Evolutionary conservation across 225 moss, liverwort and hornwort species (phyloP), one percentile per base, ranked within the genome.

Genomic region (Marchantia paleacea): DNA sequence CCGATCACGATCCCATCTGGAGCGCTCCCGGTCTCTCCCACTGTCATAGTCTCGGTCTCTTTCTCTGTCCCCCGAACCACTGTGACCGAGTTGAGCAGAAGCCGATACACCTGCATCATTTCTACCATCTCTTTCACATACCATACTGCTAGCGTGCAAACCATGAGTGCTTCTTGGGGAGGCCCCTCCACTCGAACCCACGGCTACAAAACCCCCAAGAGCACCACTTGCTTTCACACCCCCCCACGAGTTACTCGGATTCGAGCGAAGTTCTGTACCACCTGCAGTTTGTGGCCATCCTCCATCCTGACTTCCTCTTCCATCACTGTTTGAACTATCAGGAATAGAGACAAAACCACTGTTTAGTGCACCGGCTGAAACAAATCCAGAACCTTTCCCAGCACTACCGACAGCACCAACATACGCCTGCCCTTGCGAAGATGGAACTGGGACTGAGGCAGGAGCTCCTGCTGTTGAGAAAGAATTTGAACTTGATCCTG

Each of bases 1-100:
- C 58, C 86, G 70, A 77, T 89, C 83, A 53, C 83, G 89, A 84
- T 91, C 91, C 91, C 88, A 91, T 81, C 91, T 91, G 69, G 88
- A 87, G 76, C 80, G 88, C 76, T 91, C 91, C 77, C 85, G 88
- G 62, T 86, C 92, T 83, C 79, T 83, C 60, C 77, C 86, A 63
- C 65, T 77, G 62, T 86, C 82, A 75, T 67, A 77, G 9, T 61
- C 55, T 73, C 82, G 61, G 81, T 88, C 73, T 80, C 85, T 54
- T 47, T 75, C 75, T 79, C 76, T 81, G 12, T 81, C 80, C 80
- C 88, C 49, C 54, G 55, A 67, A 82, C 89, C 81, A 81, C 70
- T 67, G 20, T 8, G 22, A 55, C 78, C 52, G 48, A 26, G 30
- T 53, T 70, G 52, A 68, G 58, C 82, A 73, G 55, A 72, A 80